These are phyloP conservation scores for Trichoderma oligosporum DNA, from an alignment of 2,329 filamentous ascomycete genomes.

Conservation along the genomic window DNA sequence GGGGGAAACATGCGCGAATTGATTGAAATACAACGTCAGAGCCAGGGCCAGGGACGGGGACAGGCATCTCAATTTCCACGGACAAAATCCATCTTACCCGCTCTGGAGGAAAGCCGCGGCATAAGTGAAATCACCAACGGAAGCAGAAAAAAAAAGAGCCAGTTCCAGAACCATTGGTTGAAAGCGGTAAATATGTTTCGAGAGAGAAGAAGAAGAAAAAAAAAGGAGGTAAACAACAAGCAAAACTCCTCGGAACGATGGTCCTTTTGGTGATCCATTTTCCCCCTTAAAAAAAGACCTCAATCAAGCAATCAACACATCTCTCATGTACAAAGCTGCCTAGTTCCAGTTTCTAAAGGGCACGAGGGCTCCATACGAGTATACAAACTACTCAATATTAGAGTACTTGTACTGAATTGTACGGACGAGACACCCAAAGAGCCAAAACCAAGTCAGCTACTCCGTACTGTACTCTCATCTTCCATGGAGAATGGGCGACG, in stretches of 20 bases:
- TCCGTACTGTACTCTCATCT: neutral
- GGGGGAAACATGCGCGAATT: slow-evolving; percentile 14
- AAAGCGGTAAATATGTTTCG: neutral
- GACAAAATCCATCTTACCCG: neutral
- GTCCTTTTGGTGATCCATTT: too few relatives aligned
- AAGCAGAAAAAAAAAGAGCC: neutral
- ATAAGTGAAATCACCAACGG: neutral
- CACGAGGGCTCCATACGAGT: too few relatives aligned
- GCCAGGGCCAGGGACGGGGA: neutral
- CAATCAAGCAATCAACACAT: neutral
- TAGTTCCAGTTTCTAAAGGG: too few relatives aligned
- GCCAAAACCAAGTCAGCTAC: too few relatives aligned
- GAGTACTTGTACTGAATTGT: too few relatives aligned
- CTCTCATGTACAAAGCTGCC: too few relatives aligned
- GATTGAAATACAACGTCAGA: neutral
- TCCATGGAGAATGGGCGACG: slow-evolving; percentile 7
- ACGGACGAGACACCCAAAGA: too few relatives aligned
- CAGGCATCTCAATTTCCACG: slow-evolving; percentile 2
- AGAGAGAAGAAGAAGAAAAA: neutral
- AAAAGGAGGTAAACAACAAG: slow-evolving; percentile 6
- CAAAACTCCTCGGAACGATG: too few relatives aligned
- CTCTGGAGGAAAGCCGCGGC: slow-evolving; percentile 6
- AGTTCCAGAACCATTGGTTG: neutral
- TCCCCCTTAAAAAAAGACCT: neutral
- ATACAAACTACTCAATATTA: neutral